Evolutionary conservation across 495 filamentous ascomycete genomes (phyloP), one percentile per base, ranked within the genome.

Genomic region (Chaetomidium leptoderma): DNA sequence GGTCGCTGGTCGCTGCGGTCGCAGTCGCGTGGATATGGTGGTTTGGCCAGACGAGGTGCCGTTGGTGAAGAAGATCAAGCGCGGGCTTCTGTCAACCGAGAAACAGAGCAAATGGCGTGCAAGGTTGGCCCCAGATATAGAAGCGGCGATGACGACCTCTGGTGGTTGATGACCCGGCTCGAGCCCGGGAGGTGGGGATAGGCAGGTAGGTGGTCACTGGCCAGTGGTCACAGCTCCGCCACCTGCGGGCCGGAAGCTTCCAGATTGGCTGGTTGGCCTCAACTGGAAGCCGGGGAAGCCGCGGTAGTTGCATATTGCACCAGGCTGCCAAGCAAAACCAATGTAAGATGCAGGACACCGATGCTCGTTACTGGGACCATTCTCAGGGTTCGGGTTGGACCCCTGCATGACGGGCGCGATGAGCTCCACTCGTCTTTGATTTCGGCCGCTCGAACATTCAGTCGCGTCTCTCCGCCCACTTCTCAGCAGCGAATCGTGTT

Each of bases 391-490:
- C n/a, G 54, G 54, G 54, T 57, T 57, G 4, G 13, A 46, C 19
- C 53, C 45, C 45, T 59, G 49, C n/a, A n/a, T n/a, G n/a, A n/a
- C n/a, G n/a, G n/a, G n/a, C 37, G 32, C n/a, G 32, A 35, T 3
- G n/a, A 35, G 35, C 26, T 29, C 46, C 53, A 51, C 35, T 33
- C 51, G 9, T 13, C 32, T 44, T 21, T 30, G 40, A 39, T 54
- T 47, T 32, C 39, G 36, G 27, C 13, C n/a, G 23, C 16, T 27
- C 43, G 49, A 54, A 36, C 35, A 23, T 33, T 32, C 17, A 47
- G 57, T 55, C 58, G 58, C 58, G 58, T 60, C 58, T 53, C 40
- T 37, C 32, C 45, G 39, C 39, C 24, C 37, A 36, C 21, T n/a
- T n/a, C 14, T 11, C 35, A 19, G 8, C 44, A 35, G 32, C 45